Percentiles rank a stretch among this genome's conserved stretches.
Evolutionary conservation across 73 alveolate genomes (phyloP).

Genomic region (Blepharisma japonicum): DNA sequence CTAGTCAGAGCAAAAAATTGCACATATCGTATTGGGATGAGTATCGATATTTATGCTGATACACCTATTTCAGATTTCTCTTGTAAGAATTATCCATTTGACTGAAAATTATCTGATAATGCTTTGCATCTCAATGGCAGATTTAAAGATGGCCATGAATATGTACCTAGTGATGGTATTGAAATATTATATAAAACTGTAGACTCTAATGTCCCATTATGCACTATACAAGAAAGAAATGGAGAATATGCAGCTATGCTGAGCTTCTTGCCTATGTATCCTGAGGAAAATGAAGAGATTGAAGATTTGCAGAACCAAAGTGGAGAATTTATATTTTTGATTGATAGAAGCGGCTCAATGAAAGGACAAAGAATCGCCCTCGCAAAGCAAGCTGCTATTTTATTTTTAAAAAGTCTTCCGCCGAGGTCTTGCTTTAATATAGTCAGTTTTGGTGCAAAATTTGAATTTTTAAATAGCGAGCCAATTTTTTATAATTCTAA

Average conservation of each 20-base stretch:
- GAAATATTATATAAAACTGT: not conserved
- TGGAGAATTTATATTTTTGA: constrained; percentile 65
- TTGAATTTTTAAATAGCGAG: constrained; percentile 42
- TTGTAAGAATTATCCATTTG: not conserved
- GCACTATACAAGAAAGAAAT: not conserved
- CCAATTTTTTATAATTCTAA: constrained; percentile 55
- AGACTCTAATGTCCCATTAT: not conserved
- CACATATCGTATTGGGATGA: no score
- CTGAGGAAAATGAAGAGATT: not conserved
- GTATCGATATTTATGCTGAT: not conserved
- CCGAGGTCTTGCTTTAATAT: constrained; percentile 62
- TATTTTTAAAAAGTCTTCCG: constrained; percentile 73
- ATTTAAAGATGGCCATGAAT: not conserved
- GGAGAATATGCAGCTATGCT: not conserved
- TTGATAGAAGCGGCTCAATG: constrained; percentile 90
- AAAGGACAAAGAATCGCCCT: constrained; percentile 58
- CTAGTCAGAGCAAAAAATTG: no score
- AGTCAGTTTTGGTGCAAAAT: constrained; percentile 62
- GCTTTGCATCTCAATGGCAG: not conserved
- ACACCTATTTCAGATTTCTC: not conserved
- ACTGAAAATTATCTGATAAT: constrained; percentile 7
- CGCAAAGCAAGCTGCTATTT: constrained; percentile 68
- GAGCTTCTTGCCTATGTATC: constrained; percentile 14
- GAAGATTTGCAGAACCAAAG: constrained; percentile 3
- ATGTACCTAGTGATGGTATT: not conserved